Evolutionary conservation across 2,329 filamentous ascomycete genomes (phyloP).

Genomic region (Akanthomyces lecanii): DNA sequence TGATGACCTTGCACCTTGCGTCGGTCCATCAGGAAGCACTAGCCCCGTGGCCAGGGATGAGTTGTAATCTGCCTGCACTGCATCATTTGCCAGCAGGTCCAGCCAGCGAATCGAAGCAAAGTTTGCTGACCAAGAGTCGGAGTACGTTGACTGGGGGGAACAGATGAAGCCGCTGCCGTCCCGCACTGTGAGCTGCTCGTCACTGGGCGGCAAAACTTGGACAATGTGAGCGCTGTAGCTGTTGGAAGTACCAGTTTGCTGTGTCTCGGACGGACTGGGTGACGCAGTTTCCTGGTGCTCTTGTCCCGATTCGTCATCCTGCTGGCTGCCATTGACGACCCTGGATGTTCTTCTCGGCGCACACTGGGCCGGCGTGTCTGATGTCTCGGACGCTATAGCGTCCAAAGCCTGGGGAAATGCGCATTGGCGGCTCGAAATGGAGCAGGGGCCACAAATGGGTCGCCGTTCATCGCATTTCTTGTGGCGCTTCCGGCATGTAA

Average conservation of each 20-base stretch:
- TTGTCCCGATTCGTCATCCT: neutral
- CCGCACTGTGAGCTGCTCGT: neutral
- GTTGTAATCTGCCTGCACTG: conserved; percentile 27
- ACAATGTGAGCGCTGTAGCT: neutral
- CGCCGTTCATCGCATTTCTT: conserved; percentile 48
- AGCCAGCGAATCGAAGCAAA: conserved; percentile 23
- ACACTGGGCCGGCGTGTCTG: neutral
- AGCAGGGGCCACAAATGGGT: conserved; percentile 25
- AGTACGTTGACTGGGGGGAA: conserved; percentile 19
- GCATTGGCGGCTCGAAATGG: conserved; percentile 23
- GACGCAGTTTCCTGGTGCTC: neutral
- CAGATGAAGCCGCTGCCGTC: neutral
- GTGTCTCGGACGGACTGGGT: too few species aligned
- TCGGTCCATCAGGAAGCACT: neutral
- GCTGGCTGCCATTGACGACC: neutral
- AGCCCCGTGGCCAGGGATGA: conserved; percentile 26
- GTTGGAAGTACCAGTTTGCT: neutral
- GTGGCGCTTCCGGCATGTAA: conserved; percentile 42
- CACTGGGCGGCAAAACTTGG: neutral
- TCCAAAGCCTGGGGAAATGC: conserved; percentile 19
- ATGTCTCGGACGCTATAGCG: neutral
- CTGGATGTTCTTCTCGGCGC: neutral
- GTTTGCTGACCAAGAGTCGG: conserved; percentile 27
- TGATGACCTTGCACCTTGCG: neutral
- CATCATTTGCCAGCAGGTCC: conserved; percentile 19